These are phyloP conservation scores for Colletotrichum tofieldiae DNA, from an alignment of 2,329 filamentous ascomycete species.

Conservation along the genomic window DNA sequence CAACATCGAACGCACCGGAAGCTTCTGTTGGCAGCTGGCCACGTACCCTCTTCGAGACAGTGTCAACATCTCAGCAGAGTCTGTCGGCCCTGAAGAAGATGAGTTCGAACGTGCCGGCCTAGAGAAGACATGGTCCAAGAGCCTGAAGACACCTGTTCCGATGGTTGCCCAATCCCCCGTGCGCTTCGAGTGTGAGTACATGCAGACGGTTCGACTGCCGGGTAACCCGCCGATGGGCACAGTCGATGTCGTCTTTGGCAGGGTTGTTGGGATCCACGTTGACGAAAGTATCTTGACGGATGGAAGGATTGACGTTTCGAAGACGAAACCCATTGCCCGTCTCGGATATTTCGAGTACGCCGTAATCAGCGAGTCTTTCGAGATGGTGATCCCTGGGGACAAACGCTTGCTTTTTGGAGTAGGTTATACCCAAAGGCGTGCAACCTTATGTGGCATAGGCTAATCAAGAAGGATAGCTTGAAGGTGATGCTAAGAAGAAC, in stretches of 20 bases:
- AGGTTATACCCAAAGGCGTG: background rate
- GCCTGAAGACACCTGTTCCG: slow-evolving; percentile 1
- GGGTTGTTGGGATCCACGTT: slow-evolving; percentile 9
- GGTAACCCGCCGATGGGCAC: slow-evolving; percentile 18
- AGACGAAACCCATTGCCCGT: slow-evolving; percentile 24
- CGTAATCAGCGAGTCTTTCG: slow-evolving; percentile 15
- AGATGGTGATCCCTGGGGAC: slow-evolving; percentile 29
- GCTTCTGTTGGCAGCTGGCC: slow-evolving; percentile 27
- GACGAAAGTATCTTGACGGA: slow-evolving; percentile 16
- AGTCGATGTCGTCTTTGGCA: slow-evolving; percentile 18
- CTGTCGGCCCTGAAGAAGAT: slow-evolving; percentile 15
- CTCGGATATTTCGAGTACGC: slow-evolving; percentile 28
- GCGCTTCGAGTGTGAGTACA: slow-evolving; percentile 30
- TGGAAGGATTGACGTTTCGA: slow-evolving; percentile 20
- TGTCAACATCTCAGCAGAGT: slow-evolving; percentile 25
- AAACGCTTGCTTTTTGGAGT: slow-evolving; percentile 22
- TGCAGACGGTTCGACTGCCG: slow-evolving; percentile 29
- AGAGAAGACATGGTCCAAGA: slow-evolving; percentile 16
- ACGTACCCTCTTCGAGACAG: slow-evolving; percentile 17
- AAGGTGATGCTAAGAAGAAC: background rate
- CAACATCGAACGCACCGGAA: slow-evolving; percentile 20
- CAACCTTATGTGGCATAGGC: too few species aligned
- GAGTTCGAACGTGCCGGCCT: slow-evolving; percentile 19
- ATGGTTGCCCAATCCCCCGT: slow-evolving; percentile 17
- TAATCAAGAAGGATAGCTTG: background rate